Conservation (phyloP, 1,139 yeast genomes). For the Pichia sp. region DNA sequence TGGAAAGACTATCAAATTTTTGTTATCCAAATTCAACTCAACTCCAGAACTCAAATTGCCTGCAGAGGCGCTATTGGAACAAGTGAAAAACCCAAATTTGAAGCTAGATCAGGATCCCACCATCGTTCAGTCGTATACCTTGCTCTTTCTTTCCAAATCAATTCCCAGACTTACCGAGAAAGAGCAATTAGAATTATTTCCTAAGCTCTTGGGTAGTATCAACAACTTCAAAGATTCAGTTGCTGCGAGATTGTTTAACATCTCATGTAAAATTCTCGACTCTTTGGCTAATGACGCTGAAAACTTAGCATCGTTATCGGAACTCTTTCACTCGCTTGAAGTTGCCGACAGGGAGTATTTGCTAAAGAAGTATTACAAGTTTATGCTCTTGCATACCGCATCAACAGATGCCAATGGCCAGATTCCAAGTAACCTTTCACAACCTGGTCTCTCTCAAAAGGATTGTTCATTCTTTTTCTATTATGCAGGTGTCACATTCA, state of each 20-base stretch:
- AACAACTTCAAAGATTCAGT: conserved; percentile 30
- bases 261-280: conserved; percentile 49
- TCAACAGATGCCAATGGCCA: conserved; percentile 26
- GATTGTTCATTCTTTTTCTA: conserved; percentile 58
- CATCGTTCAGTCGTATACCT: conserved; percentile 56
- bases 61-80: conserved; percentile 50
- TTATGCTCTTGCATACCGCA: conserved; percentile 51
- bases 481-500: conserved; percentile 58
- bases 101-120: conserved; percentile 38
- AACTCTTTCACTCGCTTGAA: conserved; percentile 28
- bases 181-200: conserved; percentile 37
- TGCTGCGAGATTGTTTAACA: conserved; percentile 54
- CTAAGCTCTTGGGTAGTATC: conserved; percentile 42
- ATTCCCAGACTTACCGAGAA: conserved; percentile 40
- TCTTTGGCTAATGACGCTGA: conserved; percentile 36
- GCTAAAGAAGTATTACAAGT: conserved; percentile 40
- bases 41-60: conserved; percentile 55
- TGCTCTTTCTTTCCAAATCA: conserved; percentile 62
- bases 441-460: conserved; percentile 55
- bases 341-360: conserved; percentile 38
- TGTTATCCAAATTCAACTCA: conserved; percentile 61
- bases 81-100: conserved; percentile 50
- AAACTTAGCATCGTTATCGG: conserved; percentile 24
- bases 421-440: conserved; percentile 35
- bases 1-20: conserved; percentile 56